phyloP scores from a whole-genome alignment of 345 rosid species.

The Eucalyptus erythrocorys region DNA sequence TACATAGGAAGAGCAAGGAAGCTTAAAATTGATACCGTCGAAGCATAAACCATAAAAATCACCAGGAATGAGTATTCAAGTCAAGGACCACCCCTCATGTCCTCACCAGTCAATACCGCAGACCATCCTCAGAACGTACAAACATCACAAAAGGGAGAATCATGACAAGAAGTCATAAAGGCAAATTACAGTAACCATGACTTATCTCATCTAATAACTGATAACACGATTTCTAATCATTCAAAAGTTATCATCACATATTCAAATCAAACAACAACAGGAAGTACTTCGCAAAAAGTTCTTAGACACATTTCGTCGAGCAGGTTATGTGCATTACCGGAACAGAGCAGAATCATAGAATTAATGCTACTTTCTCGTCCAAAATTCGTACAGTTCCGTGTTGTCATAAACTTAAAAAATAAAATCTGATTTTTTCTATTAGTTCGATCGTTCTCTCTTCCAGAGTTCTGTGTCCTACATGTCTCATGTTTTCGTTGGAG shows the following conservation, averaged over 20 bases:
- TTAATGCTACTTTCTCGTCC: not conserved
- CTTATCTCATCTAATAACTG: not conserved
- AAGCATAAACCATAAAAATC: not conserved
- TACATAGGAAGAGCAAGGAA: not conserved
- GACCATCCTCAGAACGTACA: not conserved
- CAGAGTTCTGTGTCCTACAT: not conserved
- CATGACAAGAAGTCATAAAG: not conserved
- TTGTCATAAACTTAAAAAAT: not conserved
- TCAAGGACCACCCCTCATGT: not conserved
- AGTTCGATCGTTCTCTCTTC: not conserved
- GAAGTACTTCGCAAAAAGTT: not conserved
- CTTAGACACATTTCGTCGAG: not conserved
- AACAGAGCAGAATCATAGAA: not conserved
- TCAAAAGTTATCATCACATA: not conserved
- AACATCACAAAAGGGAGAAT: not conserved
- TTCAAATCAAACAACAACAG: not conserved
- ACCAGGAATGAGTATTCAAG: not conserved
- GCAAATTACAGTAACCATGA: not conserved
- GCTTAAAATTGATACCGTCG: not conserved
- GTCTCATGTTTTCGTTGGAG: not conserved
- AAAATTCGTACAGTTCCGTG: not conserved
- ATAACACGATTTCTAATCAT: not conserved
- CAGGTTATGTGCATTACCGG: not conserved
- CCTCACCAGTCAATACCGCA: not conserved
- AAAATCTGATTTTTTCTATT: not conserved